Evolutionary conservation across 139 green algal species (phyloP), one percentile per base, ranked within the genome.

Genomic region (Chlorella sp.): DNA sequence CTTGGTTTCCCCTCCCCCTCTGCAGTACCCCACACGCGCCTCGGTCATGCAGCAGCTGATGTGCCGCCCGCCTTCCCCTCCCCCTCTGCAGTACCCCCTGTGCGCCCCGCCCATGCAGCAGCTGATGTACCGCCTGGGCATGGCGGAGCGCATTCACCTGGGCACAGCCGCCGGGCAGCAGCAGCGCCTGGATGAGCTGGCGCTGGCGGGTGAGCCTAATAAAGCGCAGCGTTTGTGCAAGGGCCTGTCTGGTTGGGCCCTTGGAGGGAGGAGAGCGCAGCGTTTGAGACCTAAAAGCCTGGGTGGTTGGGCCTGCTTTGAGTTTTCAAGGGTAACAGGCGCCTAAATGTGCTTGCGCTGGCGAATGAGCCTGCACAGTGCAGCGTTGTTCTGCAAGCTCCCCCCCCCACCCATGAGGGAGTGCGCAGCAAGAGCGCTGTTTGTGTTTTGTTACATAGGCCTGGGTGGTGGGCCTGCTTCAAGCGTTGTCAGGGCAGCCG

Each of bases 91-190:
- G 83, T 91, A 91, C 75, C 88, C 91, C 30, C 88, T 76, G 26
- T 78, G 91, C 28, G 60, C 73, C 32, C n/a, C 40, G 30, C 66
- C 92, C 61, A 68, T 92, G 40, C 73, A 88, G 57, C 91, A 93
- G 78, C 34, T 90, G 69, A 90, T 91, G 68, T 96, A 95, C 91
- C 94, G 96, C 37, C 90, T 98, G 80, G 91, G 93, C 83, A 92
- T 98, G 88, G 96, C 96, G n/a, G 96, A 98, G 93, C 92, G 95
- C 86, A 93, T 98, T 40, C 91, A 94, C 68, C 61, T 94, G 40
- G 87, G 84, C 69, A 32, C 60, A 21, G 37, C 76, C 48, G 61
- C 66, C 71, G 78, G 30, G 2, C 37, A 37, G 36, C 76, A 89
- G 37, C 69, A 85, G 5, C 71, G 87, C 36, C 48, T 85, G 39